These are phyloP conservation scores for Canavalia ensiformis DNA, from an alignment of 306 rosid genomes.

Conservation along the genomic window DNA sequence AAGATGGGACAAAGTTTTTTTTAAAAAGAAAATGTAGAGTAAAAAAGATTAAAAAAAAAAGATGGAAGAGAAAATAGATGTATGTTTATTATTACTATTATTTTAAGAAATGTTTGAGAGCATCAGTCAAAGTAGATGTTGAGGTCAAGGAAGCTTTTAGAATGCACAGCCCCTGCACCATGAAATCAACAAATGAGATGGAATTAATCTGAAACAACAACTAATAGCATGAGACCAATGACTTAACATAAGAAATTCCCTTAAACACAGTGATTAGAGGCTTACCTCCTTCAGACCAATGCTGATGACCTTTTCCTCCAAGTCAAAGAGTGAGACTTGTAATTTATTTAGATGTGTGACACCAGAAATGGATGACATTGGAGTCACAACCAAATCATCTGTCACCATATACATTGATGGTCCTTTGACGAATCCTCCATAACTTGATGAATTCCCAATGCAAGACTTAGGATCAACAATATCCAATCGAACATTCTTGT, in stretches of 20 bases:
- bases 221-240: background rate
- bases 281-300: conserved; percentile 26
- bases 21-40: no score
- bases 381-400: conserved; percentile 44
- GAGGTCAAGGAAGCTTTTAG: conserved; percentile 25
- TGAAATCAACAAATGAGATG: background rate
- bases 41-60: no score
- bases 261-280: background rate
- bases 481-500: background rate
- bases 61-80: no score
- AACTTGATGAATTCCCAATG: background rate
- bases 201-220: background rate
- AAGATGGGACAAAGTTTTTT: no score
- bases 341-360: background rate
- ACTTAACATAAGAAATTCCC: background rate
- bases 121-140: conserved; percentile 13
- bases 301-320: background rate
- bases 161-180: background rate
- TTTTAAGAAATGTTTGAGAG: background rate
- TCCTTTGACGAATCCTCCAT: background rate
- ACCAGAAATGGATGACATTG: background rate
- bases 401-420: conserved; percentile 31
- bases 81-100: no score
- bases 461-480: conserved; percentile 14
- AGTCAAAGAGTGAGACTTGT: background rate